Conservation (phyloP, 345 rosid genomes). For the Psidium guajava region DNA sequence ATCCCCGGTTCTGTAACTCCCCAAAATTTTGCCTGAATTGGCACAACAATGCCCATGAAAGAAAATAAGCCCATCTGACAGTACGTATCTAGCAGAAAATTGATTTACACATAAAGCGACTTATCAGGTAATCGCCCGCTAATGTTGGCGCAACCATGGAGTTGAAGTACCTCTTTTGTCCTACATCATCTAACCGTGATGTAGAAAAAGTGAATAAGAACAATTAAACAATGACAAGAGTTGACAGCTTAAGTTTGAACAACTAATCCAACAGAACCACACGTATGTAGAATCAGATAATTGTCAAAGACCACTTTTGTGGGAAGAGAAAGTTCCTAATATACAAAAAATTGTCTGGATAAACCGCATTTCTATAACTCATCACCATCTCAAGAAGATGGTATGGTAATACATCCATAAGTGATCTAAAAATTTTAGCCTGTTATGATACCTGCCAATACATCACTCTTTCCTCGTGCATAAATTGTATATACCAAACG, state of each 20-base stretch:
- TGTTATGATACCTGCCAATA: constrained; percentile 82
- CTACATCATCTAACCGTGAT: not conserved
- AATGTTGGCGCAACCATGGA: not conserved
- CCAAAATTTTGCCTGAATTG: not conserved
- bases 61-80: not conserved
- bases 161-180: not conserved
- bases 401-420: not conserved
- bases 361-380: not conserved
- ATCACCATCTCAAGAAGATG: not conserved
- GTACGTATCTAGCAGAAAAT: not conserved
- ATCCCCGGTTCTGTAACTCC: not conserved
- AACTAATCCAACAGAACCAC: not conserved
- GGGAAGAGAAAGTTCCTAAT: not conserved
- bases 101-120: not conserved
- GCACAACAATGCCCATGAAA: not conserved
- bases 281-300: not conserved
- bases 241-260: not conserved
- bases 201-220: not conserved
- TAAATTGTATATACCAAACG: constrained; percentile 85
- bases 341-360: not conserved
- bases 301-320: not conserved
- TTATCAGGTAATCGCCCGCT: not conserved
- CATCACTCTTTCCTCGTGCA: constrained; percentile 85
- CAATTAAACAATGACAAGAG: not conserved
- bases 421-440: constrained; percentile 20